Evolutionary conservation across 306 rosid genomes (phyloP).

Genomic region (Trifolium dubium): DNA sequence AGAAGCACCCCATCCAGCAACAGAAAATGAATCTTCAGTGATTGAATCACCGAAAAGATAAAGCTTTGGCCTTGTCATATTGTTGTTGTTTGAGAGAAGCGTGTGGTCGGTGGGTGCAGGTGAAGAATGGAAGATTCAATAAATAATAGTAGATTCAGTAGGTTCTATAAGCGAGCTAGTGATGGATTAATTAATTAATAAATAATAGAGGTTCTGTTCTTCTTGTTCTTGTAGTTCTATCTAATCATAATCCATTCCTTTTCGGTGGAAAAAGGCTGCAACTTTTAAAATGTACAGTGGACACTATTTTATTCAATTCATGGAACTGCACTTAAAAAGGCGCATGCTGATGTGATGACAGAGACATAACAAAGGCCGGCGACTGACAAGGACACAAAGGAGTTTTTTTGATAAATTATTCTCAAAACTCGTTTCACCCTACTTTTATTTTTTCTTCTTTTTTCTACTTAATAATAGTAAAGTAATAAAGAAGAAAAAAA

Average conservation of each 20-base stretch:
- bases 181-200: background rate
- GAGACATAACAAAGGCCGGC: conserved; percentile 6
- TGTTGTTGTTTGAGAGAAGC: background rate
- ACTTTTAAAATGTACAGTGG: conserved; percentile 24
- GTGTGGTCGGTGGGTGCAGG: background rate
- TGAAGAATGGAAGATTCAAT: conserved; percentile 2
- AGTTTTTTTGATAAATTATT: no score
- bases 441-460: no score
- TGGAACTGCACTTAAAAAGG: conserved; percentile 8
- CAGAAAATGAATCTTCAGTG: conserved; percentile 66
- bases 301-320: background rate
- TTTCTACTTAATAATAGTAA: no score
- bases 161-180: no score
- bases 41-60: conserved; percentile 90
- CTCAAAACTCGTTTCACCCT: no score
- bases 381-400: background rate
- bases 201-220: conserved; percentile 2
- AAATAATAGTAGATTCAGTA: conserved; percentile 18
- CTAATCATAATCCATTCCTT: background rate
- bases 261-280: conserved; percentile 29
- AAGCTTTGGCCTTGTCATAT: conserved; percentile 65
- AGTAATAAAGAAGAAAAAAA: no score
- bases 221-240: no score
- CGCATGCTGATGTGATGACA: conserved; percentile 27
- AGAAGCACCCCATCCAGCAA: conserved; percentile 92